A percentile compares a stretch with the other conserved stretches of the same genome.
These are phyloP conservation scores for Leptodermis oblonga DNA, from an alignment of 257 asterid genomes.

Conservation along the genomic window DNA sequence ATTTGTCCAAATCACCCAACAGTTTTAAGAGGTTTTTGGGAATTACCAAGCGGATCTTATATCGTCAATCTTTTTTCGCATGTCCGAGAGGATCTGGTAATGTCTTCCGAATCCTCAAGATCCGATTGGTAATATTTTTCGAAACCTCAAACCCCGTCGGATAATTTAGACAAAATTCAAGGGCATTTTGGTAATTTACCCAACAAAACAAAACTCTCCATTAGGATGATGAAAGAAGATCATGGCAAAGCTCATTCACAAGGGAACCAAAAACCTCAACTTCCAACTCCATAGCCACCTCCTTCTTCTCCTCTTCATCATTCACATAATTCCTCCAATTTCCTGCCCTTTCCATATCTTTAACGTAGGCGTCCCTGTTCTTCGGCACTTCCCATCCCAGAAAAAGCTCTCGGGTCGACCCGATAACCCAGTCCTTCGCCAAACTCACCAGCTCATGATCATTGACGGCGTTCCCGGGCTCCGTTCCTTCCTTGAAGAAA, in stretches of 20 bases:
- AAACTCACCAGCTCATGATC: conserved; percentile 26
- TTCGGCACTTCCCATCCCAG: conserved; percentile 47
- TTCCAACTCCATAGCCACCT: conserved; percentile 55
- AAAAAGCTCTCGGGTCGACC: conserved; percentile 17
- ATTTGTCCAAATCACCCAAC: no score
- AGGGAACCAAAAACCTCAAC: conserved; percentile 40
- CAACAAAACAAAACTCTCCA: not conserved
- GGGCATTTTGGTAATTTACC: no score
- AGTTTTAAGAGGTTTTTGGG: no score
- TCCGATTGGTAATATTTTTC: no score
- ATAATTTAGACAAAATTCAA: no score
- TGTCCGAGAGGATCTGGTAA: no score
- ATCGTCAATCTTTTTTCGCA: no score
- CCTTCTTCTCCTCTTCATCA: conserved; percentile 53
- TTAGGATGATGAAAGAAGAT: conserved; percentile 11
- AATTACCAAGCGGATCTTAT: no score
- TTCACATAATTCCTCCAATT: conserved; percentile 52
- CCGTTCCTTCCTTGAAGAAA: conserved; percentile 46
- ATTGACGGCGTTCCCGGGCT: not conserved
- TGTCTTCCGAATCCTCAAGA: no score
- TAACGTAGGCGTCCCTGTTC: conserved; percentile 47
- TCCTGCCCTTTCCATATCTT: conserved; percentile 59
- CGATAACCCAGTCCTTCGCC: conserved; percentile 52
- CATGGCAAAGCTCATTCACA: conserved; percentile 45
- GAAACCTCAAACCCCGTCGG: no score